Conservation (phyloP, 192 early-diverging fungal species). For the Backusella parvicylindrica region DNA sequence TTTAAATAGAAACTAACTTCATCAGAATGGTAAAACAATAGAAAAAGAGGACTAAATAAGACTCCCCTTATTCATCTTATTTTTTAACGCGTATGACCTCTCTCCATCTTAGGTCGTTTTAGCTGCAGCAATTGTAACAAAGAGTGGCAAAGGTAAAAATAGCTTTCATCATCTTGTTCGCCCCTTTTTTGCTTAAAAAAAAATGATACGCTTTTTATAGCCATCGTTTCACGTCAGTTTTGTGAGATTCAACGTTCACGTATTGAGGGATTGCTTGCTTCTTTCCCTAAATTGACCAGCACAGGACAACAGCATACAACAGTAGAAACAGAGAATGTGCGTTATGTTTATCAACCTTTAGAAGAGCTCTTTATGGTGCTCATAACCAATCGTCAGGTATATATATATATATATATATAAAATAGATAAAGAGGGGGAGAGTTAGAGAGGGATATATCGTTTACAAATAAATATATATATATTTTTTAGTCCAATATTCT, state of each 20-base stretch:
- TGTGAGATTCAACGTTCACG: constrained; percentile 94
- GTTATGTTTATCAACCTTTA: constrained; percentile 98
- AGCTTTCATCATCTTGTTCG: background rate
- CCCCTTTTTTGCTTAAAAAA: background rate
- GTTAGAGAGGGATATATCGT: background rate
- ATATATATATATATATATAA: background rate
- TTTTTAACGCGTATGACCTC: background rate
- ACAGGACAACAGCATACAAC: constrained; percentile 93
- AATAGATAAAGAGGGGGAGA: background rate
- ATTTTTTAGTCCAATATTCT: constrained; percentile 80
- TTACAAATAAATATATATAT: background rate
- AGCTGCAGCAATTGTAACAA: constrained; percentile 88
- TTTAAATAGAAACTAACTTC: background rate
- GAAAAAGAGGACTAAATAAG: background rate
- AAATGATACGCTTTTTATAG: constrained; percentile 44
- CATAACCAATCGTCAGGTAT: constrained; percentile 86
- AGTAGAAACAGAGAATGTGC: constrained; percentile 93
- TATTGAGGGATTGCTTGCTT: constrained; percentile 94
- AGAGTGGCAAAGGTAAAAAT: constrained; percentile 84
- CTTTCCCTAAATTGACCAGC: constrained; percentile 95
- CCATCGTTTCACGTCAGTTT: constrained; percentile 92
- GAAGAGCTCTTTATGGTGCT: constrained; percentile 94
- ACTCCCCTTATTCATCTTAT: background rate
- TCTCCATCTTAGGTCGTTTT: constrained; percentile 75
- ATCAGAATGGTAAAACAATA: background rate